Evolutionary conservation across 139 green algal species (phyloP), one percentile per base, ranked within the genome.

Genomic region (Nannochloris sp.): DNA sequence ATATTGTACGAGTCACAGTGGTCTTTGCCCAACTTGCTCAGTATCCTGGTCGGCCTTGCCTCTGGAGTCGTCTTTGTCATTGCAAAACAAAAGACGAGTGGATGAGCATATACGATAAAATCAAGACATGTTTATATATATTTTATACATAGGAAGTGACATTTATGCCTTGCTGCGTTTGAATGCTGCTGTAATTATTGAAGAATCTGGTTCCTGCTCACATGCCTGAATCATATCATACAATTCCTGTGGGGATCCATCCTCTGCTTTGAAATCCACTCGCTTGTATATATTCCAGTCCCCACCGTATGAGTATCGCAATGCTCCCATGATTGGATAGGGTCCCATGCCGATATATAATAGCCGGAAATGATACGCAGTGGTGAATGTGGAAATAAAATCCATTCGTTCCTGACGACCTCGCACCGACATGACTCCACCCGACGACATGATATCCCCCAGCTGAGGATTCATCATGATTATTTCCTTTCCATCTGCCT

Each of bases 41-140:
- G 59, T 64, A 90, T 97, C 44, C 44, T 81, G 25, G 80, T 97
- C 4, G 90, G 90, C 1, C 75, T 92, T 5, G 48, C 63, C 1
- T 85, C 87, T 2, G 85, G 85, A 6, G 79, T 89, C 3, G 43
- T 92, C 28, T 94, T 94, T 79, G 80, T 83, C 2, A 49, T 74
- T 14, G 72, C 75, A 23, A 85, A 85, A 46, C 61, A 58, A 31
- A 64, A 49, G 25, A n/a, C 46, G 6, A 53, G 25, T 53, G 46
- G 46, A 53, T 53, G 20, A 53, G 5, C n/a, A 53, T 49, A 17
- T 10, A 17, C 43, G 43, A 12, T 17, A 49, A 17, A 12, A 49
- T 17, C 10, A 17, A 49, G 43, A 49, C 10, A 2, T 40, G 33
- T 40, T 40, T 8, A 40, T 40, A 40, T 40, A 40, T 40, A 40